phyloP scores from a whole-genome alignment of 257 asterid species.

The Jaltomata sinuosa region DNA sequence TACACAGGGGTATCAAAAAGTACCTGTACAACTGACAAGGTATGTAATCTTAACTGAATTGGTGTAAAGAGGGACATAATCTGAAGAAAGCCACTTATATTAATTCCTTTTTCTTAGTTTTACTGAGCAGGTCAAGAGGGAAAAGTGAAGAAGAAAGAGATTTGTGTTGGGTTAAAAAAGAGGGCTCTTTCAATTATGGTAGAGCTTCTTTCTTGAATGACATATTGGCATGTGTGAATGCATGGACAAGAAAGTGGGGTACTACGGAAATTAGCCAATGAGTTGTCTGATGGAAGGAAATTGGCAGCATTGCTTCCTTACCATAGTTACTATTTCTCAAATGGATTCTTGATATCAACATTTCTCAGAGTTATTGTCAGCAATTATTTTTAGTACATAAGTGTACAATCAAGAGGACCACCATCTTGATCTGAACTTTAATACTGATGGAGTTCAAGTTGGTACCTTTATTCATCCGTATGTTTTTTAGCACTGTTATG shows the following conservation, averaged over 20 bases:
- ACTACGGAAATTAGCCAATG: slow-evolving; percentile 16
- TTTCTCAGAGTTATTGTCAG: background rate
- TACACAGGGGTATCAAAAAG: background rate
- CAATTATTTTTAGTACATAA: background rate
- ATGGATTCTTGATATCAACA: slow-evolving; percentile 14
- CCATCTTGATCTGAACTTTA: background rate
- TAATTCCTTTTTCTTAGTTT: background rate
- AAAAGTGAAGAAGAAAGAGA: background rate
- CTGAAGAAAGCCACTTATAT: background rate
- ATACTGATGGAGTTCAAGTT: background rate
- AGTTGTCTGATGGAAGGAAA: slow-evolving; percentile 28
- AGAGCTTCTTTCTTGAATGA: background rate
- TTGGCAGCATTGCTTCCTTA: slow-evolving; percentile 27
- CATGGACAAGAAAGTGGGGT: slow-evolving; percentile 38
- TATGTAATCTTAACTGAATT: background rate
- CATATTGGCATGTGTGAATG: slow-evolving; percentile 11
- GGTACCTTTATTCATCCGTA: background rate
- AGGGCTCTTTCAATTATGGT: background rate
- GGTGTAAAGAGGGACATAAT: slow-evolving; percentile 1
- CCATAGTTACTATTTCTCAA: slow-evolving; percentile 15
- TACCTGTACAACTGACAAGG: slow-evolving; percentile 2
- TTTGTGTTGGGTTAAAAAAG: background rate
- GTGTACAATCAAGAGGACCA: background rate
- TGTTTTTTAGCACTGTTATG: background rate
- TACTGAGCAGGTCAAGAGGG: background rate